phyloP scores from a whole-genome alignment of 2,329 filamentous ascomycete genomes.

The Ilyonectria sp. region DNA sequence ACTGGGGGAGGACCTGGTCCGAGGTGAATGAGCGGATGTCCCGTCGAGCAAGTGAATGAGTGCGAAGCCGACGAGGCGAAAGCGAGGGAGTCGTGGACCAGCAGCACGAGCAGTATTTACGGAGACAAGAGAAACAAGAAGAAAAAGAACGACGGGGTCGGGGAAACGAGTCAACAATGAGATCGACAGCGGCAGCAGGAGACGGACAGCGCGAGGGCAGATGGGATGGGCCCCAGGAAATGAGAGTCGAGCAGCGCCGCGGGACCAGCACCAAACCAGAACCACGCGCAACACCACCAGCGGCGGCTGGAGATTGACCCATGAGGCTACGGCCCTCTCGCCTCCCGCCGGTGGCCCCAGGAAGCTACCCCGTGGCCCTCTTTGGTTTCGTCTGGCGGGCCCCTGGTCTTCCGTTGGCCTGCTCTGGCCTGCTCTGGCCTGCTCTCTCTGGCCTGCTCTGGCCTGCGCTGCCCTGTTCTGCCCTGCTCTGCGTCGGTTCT shows the following conservation, averaged over 20 bases:
- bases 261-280: constrained; percentile 35
- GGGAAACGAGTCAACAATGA: constrained; percentile 39
- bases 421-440: constrained; percentile 27
- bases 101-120: constrained; percentile 43
- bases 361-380: constrained; percentile 20
- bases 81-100: constrained; percentile 39
- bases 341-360: constrained; percentile 4
- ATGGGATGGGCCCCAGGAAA: constrained; percentile 47
- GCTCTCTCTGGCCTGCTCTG: constrained; percentile 32
- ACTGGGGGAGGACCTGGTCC: constrained; percentile 21
- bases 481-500: constrained; percentile 13
- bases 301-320: constrained; percentile 42
- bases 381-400: constrained; percentile 30
- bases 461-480: constrained; percentile 21
- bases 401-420: constrained; percentile 23
- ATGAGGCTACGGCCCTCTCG: constrained; percentile 34
- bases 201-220: constrained; percentile 26
- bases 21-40: constrained; percentile 41
- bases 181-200: constrained; percentile 38
- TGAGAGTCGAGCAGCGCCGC: constrained; percentile 44
- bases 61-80: constrained; percentile 38
- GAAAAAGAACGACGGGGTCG: constrained; percentile 36
- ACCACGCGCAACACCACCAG: constrained; percentile 34
- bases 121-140: constrained; percentile 38
- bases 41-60: constrained; percentile 45